phyloP scores from a whole-genome alignment of 257 asterid species.

The Hygrophila difformis region DNA sequence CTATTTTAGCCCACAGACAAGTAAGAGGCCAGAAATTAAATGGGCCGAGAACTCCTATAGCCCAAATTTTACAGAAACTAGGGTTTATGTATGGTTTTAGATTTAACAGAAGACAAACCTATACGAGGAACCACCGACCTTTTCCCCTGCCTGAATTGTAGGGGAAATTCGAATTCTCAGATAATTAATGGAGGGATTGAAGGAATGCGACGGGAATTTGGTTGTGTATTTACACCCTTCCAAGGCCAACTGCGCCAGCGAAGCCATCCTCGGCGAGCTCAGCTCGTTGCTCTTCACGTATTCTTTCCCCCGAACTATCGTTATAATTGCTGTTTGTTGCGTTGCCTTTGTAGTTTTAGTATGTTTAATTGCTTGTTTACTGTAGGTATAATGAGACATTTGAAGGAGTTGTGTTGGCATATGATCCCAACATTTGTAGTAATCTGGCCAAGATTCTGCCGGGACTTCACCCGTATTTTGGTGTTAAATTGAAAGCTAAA shows the following conservation, averaged over 20 bases:
- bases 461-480: constrained; percentile 58
- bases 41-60: too few species aligned
- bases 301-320: neutral
- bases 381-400: constrained; percentile 58
- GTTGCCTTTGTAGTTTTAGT: neutral
- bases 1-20: too few species aligned
- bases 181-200: constrained; percentile 62
- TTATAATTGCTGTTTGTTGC: neutral
- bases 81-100: too few species aligned
- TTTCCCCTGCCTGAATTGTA: too few species aligned
- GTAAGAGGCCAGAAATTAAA: too few species aligned
- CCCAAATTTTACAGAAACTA: too few species aligned
- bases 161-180: too few species aligned
- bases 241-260: constrained; percentile 32
- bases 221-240: constrained; percentile 60
- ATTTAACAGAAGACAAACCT: too few species aligned
- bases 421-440: constrained; percentile 37
- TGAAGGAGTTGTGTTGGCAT: constrained; percentile 83
- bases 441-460: constrained; percentile 51
- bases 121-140: too few species aligned
- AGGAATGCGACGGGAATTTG: constrained; percentile 39
- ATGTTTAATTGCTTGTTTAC: neutral
- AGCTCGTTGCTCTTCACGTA: constrained; percentile 74
- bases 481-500: constrained; percentile 45
- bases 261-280: constrained; percentile 53